Conservation (phyloP, 2,329 filamentous ascomycete species). For the Penicillium sp. region DNA sequence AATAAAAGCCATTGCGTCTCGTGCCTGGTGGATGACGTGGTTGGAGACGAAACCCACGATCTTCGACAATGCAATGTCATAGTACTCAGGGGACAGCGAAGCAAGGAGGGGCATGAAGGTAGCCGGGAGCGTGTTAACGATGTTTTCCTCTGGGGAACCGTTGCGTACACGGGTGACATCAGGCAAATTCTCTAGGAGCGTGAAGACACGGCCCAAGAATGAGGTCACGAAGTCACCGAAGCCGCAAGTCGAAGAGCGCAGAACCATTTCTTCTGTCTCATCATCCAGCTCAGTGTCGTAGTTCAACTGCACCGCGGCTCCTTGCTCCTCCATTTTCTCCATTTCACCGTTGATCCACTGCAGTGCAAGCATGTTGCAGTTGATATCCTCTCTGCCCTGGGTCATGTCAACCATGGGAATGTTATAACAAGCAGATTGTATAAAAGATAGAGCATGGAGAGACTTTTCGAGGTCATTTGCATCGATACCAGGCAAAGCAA, state of each 20-base stretch:
- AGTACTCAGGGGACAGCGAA: constrained; percentile 85
- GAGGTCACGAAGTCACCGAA: constrained; percentile 90
- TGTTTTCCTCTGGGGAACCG: constrained; percentile 91
- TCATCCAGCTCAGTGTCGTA: constrained; percentile 78
- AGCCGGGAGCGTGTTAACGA: constrained; percentile 90
- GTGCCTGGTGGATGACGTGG: constrained; percentile 93
- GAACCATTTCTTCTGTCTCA: constrained; percentile 78
- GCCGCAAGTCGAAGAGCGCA: constrained; percentile 89
- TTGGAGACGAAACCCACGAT: constrained; percentile 85
- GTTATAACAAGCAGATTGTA: constrained; percentile 92
- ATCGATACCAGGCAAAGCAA: constrained; percentile 91
- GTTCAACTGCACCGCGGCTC: constrained; percentile 77
- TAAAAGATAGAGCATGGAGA: constrained; percentile 86
- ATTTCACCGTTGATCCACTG: constrained; percentile 94
- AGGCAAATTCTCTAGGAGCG: constrained; percentile 87
- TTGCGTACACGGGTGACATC: constrained; percentile 83
- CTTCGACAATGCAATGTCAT: constrained; percentile 87
- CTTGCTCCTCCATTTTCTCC: constrained; percentile 85
- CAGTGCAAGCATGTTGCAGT: constrained; percentile 73
- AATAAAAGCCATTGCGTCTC: constrained; percentile 98
- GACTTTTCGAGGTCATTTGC: constrained; percentile 98
- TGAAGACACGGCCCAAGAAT: constrained; percentile 90
- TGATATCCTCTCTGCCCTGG: constrained; percentile 61
- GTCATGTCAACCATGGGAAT: constrained; percentile 86
- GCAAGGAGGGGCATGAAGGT: constrained; percentile 87